These are phyloP conservation scores for Anacardium occidentale DNA, from an alignment of 345 rosid species.

Conservation along the genomic window DNA sequence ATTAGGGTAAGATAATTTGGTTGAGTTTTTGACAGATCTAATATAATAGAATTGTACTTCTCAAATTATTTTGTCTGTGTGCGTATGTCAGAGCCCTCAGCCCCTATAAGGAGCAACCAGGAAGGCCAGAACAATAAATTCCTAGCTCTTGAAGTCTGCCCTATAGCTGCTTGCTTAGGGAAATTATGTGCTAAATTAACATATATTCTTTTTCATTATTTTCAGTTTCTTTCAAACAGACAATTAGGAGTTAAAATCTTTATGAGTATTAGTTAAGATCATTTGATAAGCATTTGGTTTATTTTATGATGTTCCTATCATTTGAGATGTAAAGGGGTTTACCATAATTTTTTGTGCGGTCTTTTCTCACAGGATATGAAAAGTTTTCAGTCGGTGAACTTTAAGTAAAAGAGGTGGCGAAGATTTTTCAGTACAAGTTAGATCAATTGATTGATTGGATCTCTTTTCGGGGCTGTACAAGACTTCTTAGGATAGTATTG, in stretches of 20 bases:
- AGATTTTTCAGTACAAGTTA: not conserved
- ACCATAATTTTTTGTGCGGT: not conserved
- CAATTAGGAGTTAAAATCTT: not conserved
- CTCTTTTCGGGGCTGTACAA: too few relatives aligned
- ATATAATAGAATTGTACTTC: too few relatives aligned
- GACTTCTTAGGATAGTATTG: too few relatives aligned
- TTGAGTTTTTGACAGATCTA: not conserved
- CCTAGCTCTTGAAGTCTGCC: not conserved
- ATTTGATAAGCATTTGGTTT: not conserved
- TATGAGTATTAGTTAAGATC: not conserved
- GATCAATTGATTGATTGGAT: too few relatives aligned
- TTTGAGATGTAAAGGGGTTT: slow-evolving; percentile 8
- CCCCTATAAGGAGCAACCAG: too few relatives aligned
- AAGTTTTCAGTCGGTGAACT: slow-evolving; percentile 11
- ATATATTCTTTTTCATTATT: not conserved
- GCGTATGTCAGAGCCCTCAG: too few relatives aligned
- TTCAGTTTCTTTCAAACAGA: not conserved
- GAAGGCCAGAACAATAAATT: not conserved
- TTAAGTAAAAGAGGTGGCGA: slow-evolving; percentile 1
- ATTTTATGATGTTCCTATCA: not conserved
- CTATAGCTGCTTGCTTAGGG: not conserved
- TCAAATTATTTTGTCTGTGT: too few relatives aligned
- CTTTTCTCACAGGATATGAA: not conserved
- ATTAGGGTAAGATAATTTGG: not conserved
- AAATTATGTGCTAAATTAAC: not conserved